These are phyloP conservation scores for Simplicillium aogashimaense DNA, from an alignment of 2,329 filamentous ascomycete genomes.

Conservation along the genomic window DNA sequence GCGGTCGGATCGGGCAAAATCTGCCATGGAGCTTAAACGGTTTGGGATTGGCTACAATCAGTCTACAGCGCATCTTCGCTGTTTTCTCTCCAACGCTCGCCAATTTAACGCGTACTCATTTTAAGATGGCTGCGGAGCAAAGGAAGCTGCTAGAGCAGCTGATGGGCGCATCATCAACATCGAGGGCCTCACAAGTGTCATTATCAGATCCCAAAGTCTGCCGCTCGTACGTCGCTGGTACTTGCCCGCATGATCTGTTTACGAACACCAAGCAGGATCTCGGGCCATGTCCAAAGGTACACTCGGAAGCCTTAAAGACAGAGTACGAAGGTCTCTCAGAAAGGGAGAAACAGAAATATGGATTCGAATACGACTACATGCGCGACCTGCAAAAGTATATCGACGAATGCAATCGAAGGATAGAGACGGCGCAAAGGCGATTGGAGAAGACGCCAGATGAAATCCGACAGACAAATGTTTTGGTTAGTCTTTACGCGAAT, in stretches of 20 bases:
- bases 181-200: conserved; percentile 70
- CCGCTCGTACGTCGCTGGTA: conserved; percentile 85
- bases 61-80: too few species aligned
- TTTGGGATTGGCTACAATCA: neutral
- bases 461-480: conserved; percentile 84
- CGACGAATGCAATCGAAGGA: conserved; percentile 89
- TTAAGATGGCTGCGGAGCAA: conserved; percentile 86
- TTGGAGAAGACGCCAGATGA: conserved; percentile 97
- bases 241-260: conserved; percentile 96
- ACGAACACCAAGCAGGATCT: conserved; percentile 98
- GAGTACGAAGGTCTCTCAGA: conserved; percentile 74
- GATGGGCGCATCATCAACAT: conserved; percentile 66
- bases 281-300: conserved; percentile 77
- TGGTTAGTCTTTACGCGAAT: conserved; percentile 34
- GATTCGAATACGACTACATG: conserved; percentile 95
- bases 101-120: too few species aligned
- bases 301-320: conserved; percentile 77
- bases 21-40: neutral
- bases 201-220: conserved; percentile 92
- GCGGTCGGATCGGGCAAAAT: conserved; percentile 10
- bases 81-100: too few species aligned
- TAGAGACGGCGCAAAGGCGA: conserved; percentile 79
- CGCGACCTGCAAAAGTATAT: conserved; percentile 94
- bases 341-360: conserved; percentile 65
- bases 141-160: conserved; percentile 97